Percentiles rank a stretch among this genome's conserved stretches.
Conservation (phyloP, 2,329 filamentous ascomycete genomes). For the Phialocephala subalpina region DNA sequence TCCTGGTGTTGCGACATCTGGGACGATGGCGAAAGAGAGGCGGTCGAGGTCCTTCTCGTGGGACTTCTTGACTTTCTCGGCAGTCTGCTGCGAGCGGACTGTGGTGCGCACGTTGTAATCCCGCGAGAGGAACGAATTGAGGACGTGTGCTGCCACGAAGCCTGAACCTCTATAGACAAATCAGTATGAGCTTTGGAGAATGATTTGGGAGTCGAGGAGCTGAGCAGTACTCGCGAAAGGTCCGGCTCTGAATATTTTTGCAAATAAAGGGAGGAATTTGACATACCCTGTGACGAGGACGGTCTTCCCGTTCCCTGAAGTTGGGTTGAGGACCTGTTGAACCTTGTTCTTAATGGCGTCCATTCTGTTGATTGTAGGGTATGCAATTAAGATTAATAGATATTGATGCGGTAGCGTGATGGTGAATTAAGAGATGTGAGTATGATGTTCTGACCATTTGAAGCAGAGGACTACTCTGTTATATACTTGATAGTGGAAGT, state of each 20-base stretch:
- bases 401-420: background rate
- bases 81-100: constrained; percentile 54
- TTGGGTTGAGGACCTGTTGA: constrained; percentile 7
- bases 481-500: background rate
- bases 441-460: background rate
- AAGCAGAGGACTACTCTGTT: background rate
- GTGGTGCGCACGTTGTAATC: constrained; percentile 51
- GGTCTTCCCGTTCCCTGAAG: constrained; percentile 31
- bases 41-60: constrained; percentile 47
- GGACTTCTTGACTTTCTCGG: constrained; percentile 50
- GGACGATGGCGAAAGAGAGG: constrained; percentile 59
- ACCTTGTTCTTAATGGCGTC: constrained; percentile 12
- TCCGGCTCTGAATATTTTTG: no score
- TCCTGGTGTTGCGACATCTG: constrained; percentile 73
- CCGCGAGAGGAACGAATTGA: constrained; percentile 52
- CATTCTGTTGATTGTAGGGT: background rate
- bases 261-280: no score
- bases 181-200: no score
- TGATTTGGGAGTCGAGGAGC: no score
- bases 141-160: constrained; percentile 59
- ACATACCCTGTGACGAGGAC: constrained; percentile 41
- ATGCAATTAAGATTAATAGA: background rate
- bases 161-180: constrained; percentile 55
- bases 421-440: background rate
- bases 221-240: no score